Conservation (phyloP, 768 basidiomycete species). For the Boletus tomentosulus region DNA sequence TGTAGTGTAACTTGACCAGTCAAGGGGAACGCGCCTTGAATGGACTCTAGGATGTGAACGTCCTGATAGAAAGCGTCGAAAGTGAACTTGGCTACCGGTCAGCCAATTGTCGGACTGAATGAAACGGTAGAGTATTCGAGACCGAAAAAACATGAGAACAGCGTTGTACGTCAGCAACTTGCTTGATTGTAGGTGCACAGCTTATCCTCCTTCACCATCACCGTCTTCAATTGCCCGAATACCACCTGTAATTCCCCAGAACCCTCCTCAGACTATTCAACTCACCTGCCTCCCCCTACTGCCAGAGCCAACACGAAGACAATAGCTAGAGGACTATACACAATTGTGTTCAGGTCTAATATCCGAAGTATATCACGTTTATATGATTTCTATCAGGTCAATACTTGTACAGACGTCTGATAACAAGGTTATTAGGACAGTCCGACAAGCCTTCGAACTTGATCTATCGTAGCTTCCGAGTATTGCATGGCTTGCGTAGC, state of each 20-base stretch:
- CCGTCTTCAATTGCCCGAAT: too few species aligned
- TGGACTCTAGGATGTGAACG: background rate
- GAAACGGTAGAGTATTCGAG: slow-evolving; percentile 13
- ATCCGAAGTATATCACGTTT: too few species aligned
- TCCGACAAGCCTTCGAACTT: slow-evolving; percentile 69
- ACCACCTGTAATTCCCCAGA: too few species aligned
- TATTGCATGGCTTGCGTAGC: slow-evolving; percentile 54
- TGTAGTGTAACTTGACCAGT: slow-evolving; percentile 1
- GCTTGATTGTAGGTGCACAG: background rate
- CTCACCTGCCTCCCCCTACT: too few species aligned
- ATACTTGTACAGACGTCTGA: too few species aligned
- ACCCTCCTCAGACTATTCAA: too few species aligned
- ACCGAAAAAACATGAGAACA: slow-evolving; percentile 20
- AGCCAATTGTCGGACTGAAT: slow-evolving; percentile 10
- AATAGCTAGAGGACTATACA: too few species aligned
- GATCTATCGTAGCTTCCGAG: slow-evolving; percentile 60
- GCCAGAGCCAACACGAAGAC: too few species aligned
- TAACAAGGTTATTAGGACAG: slow-evolving; percentile 20
- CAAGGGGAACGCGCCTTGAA: background rate
- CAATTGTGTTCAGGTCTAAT: too few species aligned
- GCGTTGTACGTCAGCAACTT: background rate
- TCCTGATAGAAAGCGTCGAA: slow-evolving; percentile 16
- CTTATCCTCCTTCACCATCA: too few species aligned
- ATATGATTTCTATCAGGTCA: too few species aligned
- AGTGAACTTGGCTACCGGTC: slow-evolving; percentile 9